Conservation (phyloP, 2,329 filamentous ascomycete species). For the Claviceps spartinae region DNA sequence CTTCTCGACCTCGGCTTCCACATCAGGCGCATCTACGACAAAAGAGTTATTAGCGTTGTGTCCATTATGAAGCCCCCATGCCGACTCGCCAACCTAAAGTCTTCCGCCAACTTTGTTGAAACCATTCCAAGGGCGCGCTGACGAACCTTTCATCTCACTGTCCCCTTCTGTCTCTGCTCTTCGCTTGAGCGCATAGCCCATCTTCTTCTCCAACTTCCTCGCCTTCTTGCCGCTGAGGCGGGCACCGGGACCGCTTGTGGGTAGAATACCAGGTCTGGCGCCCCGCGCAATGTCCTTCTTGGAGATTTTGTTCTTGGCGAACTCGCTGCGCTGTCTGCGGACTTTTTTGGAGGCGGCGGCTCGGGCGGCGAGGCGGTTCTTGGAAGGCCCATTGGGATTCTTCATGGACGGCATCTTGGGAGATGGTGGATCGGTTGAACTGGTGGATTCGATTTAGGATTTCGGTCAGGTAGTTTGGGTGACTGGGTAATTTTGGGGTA, state of each 20-base stretch:
- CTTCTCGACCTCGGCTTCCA: slow-evolving; percentile 2
- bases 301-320: slow-evolving; percentile 24
- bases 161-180: slow-evolving; percentile 37
- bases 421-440: not conserved
- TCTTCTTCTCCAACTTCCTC: slow-evolving; percentile 41
- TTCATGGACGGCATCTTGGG: slow-evolving; percentile 38
- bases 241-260: slow-evolving; percentile 39
- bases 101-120: too few relatives aligned
- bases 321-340: slow-evolving; percentile 27
- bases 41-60: not conserved
- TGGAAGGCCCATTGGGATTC: slow-evolving; percentile 44
- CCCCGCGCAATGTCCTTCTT: slow-evolving; percentile 33
- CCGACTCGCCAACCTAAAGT: not conserved
- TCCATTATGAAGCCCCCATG: not conserved
- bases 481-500: too few relatives aligned
- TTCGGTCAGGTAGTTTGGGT: too few relatives aligned
- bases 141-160: slow-evolving; percentile 33
- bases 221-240: slow-evolving; percentile 41
- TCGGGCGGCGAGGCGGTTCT: slow-evolving; percentile 36
- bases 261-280: slow-evolving; percentile 37
- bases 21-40: slow-evolving; percentile 10
- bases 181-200: slow-evolving; percentile 37
- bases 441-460: too few relatives aligned
- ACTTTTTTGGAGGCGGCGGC: slow-evolving; percentile 30
- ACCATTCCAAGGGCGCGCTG: not conserved